Evolutionary conservation across 108 stramenopile genomes (phyloP).

Genomic region (Aurantiochytrium sp.): DNA sequence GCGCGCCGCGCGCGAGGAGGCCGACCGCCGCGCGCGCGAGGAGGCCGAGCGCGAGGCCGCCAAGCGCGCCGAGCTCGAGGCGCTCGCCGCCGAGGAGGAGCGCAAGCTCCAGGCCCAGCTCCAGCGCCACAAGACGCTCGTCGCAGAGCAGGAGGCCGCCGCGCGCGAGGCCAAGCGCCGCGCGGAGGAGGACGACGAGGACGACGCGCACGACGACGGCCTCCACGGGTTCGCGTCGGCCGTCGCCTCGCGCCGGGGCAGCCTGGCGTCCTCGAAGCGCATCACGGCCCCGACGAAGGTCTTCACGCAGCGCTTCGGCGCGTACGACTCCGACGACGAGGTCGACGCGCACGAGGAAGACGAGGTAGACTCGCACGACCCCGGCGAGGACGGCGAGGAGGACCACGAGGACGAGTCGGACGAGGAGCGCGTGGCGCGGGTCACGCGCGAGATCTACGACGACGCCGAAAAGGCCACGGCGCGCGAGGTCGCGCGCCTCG

Average conservation of each 20-base stretch:
- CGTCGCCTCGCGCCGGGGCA: background rate
- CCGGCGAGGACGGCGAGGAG: background rate
- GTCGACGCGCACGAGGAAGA: background rate
- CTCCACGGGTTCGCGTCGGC: background rate
- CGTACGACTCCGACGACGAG: background rate
- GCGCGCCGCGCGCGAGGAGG: background rate
- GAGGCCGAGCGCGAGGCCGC: background rate
- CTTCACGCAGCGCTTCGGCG: background rate
- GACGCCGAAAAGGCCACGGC: background rate
- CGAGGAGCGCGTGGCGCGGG: background rate
- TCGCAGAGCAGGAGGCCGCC: background rate
- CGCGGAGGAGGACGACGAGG: background rate
- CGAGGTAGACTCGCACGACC: background rate
- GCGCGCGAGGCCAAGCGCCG: background rate
- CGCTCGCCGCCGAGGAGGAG: background rate
- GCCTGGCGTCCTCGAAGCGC: background rate
- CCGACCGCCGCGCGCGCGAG: background rate
- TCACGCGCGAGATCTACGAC: background rate
- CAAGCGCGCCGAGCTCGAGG: background rate
- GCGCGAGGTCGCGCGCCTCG: background rate
- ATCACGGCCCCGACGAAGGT: background rate
- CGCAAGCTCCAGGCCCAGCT: background rate
- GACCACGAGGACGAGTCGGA: background rate
- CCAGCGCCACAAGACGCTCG: background rate
- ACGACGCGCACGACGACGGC: background rate